Evolutionary conservation across 2,329 filamentous ascomycete genomes (phyloP).

Genomic region (Aspergillus costaricaensis): DNA sequence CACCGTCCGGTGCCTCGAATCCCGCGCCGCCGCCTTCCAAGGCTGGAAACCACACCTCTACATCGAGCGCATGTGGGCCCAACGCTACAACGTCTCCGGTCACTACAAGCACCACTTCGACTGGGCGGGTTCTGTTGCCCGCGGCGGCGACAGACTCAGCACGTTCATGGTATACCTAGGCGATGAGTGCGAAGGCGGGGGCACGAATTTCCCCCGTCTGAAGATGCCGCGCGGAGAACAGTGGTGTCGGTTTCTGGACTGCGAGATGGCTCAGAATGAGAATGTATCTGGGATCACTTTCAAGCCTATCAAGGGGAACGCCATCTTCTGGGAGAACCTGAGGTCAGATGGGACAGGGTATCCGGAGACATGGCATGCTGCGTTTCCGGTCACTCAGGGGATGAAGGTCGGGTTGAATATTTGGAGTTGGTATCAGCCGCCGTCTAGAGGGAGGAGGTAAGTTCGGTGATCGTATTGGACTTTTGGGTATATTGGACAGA

Average conservation of each 20-base stretch:
- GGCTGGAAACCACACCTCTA: conserved; percentile 61
- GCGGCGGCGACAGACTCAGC: conserved; percentile 50
- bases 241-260: conserved; percentile 62
- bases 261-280: neutral
- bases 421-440: conserved; percentile 62
- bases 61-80: conserved; percentile 63
- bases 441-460: conserved; percentile 19
- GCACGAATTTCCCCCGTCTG: conserved; percentile 62
- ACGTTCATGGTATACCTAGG: conserved; percentile 65
- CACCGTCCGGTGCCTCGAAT: conserved; percentile 60
- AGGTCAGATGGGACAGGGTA: conserved; percentile 57
- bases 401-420: conserved; percentile 65
- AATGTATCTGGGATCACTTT: conserved; percentile 58
- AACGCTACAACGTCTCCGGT: conserved; percentile 59
- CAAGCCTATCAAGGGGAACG: conserved; percentile 59
- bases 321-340: conserved; percentile 65
- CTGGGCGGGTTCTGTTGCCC: conserved; percentile 50
- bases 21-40: conserved; percentile 60
- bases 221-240: conserved; percentile 43
- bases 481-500: too few relatives aligned
- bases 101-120: conserved; percentile 64
- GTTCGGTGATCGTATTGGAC: neutral
- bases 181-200: conserved; percentile 57
- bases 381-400: conserved; percentile 58
- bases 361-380: conserved; percentile 63